Percentiles rank a stretch among this genome's conserved stretches.
Evolutionary conservation across 75 land plant genomes (phyloP).

Genomic region (Isoetes taiwanensis): DNA sequence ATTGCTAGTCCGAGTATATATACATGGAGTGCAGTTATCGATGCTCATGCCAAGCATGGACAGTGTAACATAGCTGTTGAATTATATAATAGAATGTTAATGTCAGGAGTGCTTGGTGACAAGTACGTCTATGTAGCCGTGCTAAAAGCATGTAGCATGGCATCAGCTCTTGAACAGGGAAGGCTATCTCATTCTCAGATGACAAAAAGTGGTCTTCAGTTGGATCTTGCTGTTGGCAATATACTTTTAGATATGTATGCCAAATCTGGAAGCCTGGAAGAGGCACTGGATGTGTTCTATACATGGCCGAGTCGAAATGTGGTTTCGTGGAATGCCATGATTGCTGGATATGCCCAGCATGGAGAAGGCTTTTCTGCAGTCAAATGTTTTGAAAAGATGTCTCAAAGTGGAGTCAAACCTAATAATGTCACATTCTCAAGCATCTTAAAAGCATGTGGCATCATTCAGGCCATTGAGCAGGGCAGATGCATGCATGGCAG

Average conservation of each 20-base stretch:
- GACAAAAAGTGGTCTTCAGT: not conserved
- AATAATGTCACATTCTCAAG: constrained; percentile 39
- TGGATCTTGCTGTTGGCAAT: not conserved
- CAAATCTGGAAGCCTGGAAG: not conserved
- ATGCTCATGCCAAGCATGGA: no score
- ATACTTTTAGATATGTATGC: not conserved
- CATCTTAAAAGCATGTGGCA: constrained; percentile 25
- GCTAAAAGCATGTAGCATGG: not conserved
- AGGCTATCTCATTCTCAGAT: not conserved
- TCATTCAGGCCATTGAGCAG: not conserved
- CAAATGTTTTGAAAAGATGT: not conserved
- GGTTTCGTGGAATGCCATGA: not conserved
- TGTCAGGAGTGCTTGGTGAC: no score
- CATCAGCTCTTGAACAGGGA: not conserved
- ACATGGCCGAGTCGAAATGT: not conserved
- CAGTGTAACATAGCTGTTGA: no score
- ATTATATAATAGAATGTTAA: no score
- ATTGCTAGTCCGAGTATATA: no score
- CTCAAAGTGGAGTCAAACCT: constrained; percentile 11
- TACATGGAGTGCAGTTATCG: no score
- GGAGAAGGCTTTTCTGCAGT: not conserved
- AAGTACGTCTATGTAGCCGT: not conserved
- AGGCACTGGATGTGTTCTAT: not conserved
- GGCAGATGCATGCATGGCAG: constrained; percentile 30
- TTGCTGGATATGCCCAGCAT: not conserved